Conservation (phyloP, 2,329 filamentous ascomycete genomes). For the Aspergillus sp. region DNA sequence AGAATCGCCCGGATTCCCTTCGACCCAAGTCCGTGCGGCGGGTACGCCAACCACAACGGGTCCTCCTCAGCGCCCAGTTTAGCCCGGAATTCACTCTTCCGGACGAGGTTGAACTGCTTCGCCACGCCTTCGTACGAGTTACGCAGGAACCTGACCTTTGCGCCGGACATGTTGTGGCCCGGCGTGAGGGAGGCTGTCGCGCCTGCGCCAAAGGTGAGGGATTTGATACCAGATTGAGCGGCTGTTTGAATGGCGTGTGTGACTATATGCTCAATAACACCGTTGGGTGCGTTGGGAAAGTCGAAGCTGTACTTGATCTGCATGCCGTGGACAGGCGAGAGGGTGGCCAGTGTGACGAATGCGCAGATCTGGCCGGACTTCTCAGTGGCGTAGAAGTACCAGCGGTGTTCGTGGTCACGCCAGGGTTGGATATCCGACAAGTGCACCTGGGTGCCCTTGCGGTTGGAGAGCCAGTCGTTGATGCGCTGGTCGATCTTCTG, state of each 20-base stretch:
- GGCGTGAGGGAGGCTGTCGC: slow-evolving; percentile 67
- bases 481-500: slow-evolving; percentile 66
- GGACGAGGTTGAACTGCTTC: slow-evolving; percentile 71
- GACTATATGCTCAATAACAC: slow-evolving; percentile 78
- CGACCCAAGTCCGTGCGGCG: slow-evolving; percentile 74
- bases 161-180: slow-evolving; percentile 73
- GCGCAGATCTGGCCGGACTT: slow-evolving; percentile 64
- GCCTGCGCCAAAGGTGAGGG: slow-evolving; percentile 81
- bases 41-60: slow-evolving; percentile 83
- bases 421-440: slow-evolving; percentile 84
- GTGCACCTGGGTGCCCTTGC: slow-evolving; percentile 82
- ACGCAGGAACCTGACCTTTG: slow-evolving; percentile 72
- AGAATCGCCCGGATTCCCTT: slow-evolving; percentile 78
- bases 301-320: slow-evolving; percentile 96
- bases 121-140: slow-evolving; percentile 76
- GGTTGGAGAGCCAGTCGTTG: slow-evolving; percentile 68
- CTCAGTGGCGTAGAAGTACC: slow-evolving; percentile 76
- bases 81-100: slow-evolving; percentile 82
- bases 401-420: slow-evolving; percentile 74
- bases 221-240: slow-evolving; percentile 52
- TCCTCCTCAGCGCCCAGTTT: slow-evolving; percentile 84
- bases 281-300: slow-evolving; percentile 79
- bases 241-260: slow-evolving; percentile 61
- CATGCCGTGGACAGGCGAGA: slow-evolving; percentile 75
- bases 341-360: slow-evolving; percentile 74